Evolutionary conservation across 805 yeast species (phyloP), one percentile per base, ranked within the genome.

Genomic region (Candida vartiovaarae): DNA sequence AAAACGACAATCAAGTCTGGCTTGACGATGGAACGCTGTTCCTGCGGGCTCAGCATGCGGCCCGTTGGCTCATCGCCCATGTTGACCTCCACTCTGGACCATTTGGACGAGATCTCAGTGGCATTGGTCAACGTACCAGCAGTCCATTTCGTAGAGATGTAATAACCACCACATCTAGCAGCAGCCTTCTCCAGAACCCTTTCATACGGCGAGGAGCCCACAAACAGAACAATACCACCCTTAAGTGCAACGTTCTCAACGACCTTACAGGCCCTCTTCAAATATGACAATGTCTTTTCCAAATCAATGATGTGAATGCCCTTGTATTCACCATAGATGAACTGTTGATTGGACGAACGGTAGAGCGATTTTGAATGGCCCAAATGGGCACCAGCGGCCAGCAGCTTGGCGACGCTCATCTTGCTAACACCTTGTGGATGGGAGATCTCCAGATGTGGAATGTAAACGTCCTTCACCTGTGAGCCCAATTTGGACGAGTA

Each of bases 61-160:
- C 72, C 73, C 4, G 95, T 84, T 32, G 82, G 77, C 26, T 64
- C 56, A 59, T 89, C 91, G 23, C 66, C 74, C 78, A 84, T 74
- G 62, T 88, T 88, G 39, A 90, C 79, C 67, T 87, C 95, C 46
- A 75, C 76, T 56, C 84, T 76, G 36, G 78, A 80, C 75, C 80
- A 78, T 34, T 68, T 66, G 8, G 76, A 67, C 7, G 76, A 67
- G 24, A 84, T 80, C 59, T 79, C 84, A 29, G 80, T 70, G 43
- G 87, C 79, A 66, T 93, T 93, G 37, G 98, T 88, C 52, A 93
- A 72, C 25, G 95, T 84, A 52, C 99, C 99, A 2, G 97, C 96
- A 47, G 86, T 77, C 99, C 99, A 93, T 59, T 89, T 79, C 38
- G 79, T 74, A 24, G 84, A 72, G 23, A 93, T 90, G 59, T 83